Conservation (phyloP, 164 flowering plant genomes). For the Umbellularia californica region DNA sequence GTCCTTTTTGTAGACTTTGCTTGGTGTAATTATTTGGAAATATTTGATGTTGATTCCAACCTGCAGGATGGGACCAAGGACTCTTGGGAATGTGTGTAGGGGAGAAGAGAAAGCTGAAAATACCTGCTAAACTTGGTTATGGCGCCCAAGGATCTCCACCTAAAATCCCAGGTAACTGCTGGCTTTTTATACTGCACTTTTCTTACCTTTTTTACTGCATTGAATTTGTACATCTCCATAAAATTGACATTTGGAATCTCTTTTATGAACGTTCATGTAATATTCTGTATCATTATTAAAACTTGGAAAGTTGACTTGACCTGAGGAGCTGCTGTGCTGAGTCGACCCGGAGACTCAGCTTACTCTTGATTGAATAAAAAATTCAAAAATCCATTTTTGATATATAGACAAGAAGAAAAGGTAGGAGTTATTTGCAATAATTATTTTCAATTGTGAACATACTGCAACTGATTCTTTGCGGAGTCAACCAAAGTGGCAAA, state of each 20-base stretch:
- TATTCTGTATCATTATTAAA: no score
- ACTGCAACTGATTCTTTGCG: no score
- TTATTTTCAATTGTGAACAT: no score
- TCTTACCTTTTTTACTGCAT: not conserved
- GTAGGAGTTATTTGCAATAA: no score
- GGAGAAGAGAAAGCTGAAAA: constrained; percentile 88
- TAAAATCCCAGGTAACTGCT: constrained; percentile 74
- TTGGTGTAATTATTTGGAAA: not conserved
- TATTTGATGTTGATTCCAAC: not conserved
- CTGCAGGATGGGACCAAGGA: constrained; percentile 98
- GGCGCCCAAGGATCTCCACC: constrained; percentile 97
- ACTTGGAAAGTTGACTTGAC: no score
- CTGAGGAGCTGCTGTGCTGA: no score
- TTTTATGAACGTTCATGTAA: no score
- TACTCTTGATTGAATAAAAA: no score
- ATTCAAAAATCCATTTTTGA: no score
- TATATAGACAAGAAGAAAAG: no score
- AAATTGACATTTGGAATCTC: not conserved
- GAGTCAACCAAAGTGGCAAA: no score
- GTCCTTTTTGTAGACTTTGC: not conserved
- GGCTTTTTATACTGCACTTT: not conserved
- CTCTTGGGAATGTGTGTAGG: constrained; percentile 82
- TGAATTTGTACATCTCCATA: not conserved
- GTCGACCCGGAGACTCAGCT: no score
- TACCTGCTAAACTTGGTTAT: constrained; percentile 92